phyloP scores from a whole-genome alignment of 352 stramenopile species.

The Globisporangium nunn region DNA sequence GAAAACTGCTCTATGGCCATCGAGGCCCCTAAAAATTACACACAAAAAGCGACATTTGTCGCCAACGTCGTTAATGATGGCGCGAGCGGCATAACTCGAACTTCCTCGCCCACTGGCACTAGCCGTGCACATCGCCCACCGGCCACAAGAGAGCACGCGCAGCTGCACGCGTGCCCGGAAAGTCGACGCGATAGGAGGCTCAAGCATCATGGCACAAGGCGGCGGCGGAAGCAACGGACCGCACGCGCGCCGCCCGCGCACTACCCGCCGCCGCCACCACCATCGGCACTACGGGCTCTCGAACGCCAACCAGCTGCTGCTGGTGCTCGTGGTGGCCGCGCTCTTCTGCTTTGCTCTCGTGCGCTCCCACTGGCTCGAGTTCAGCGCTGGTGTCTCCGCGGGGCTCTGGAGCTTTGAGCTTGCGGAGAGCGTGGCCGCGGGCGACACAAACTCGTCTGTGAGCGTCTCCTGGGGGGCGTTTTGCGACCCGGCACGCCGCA shows the following conservation, averaged over 20 bases:
- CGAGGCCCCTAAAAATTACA: not conserved
- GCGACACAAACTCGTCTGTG: constrained; percentile 25
- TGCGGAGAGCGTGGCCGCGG: constrained; percentile 9
- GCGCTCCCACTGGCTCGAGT: constrained; percentile 54
- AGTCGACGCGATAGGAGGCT: not conserved
- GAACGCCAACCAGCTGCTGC: constrained; percentile 83
- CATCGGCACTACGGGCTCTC: constrained; percentile 71
- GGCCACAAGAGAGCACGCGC: no score
- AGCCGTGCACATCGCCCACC: no score
- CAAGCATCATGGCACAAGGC: not conserved
- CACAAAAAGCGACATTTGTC: not conserved
- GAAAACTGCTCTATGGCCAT: not conserved
- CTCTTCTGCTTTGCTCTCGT: constrained; percentile 63
- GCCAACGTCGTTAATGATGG: not conserved
- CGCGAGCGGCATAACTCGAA: not conserved
- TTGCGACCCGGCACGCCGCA: constrained; percentile 24
- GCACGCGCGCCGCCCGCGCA: not conserved
- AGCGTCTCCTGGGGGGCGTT: constrained; percentile 42
- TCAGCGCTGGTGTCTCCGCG: constrained; percentile 30
- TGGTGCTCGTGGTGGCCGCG: constrained; percentile 40
- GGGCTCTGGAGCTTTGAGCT: constrained; percentile 55
- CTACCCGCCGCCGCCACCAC: constrained; percentile 24
- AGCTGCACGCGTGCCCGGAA: no score
- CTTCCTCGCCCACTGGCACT: not conserved
- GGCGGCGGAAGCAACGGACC: not conserved